Conservation (phyloP, 805 yeast species). For the Barnettozyma siamensis region DNA sequence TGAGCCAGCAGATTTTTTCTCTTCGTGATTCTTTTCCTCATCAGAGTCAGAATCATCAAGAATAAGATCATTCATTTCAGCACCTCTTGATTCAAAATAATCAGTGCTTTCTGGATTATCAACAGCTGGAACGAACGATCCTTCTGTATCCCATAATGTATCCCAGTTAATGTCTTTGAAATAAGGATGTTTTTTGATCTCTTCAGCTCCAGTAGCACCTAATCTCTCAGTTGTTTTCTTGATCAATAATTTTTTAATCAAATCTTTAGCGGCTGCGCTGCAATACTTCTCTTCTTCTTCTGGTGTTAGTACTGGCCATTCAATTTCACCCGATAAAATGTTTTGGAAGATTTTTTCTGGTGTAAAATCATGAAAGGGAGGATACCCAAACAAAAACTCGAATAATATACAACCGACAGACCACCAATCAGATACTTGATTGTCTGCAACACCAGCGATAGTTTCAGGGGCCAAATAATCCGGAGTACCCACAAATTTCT, state of each 20-base stretch:
- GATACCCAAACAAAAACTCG: slow-evolving; percentile 87
- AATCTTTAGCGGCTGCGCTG: slow-evolving; percentile 64
- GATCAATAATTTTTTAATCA: slow-evolving; percentile 57
- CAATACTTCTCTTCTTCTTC: slow-evolving; percentile 51
- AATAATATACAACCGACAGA: slow-evolving; percentile 92
- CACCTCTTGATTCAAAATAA: slow-evolving; percentile 90
- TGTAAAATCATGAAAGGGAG: slow-evolving; percentile 84
- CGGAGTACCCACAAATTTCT: slow-evolving; percentile 91
- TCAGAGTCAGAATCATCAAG: slow-evolving; percentile 29
- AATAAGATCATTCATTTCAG: slow-evolving; percentile 60
- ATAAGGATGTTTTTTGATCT: slow-evolving; percentile 74
- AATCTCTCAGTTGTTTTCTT: slow-evolving; percentile 62
- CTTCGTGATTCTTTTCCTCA: slow-evolving; percentile 25
- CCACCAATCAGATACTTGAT: slow-evolving; percentile 95
- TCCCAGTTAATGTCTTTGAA: slow-evolving; percentile 74
- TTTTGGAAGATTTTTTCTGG: slow-evolving; percentile 81
- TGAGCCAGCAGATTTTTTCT: neutral
- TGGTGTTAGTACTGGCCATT: slow-evolving; percentile 72
- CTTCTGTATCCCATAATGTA: slow-evolving; percentile 58
- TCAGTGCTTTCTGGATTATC: slow-evolving; percentile 85
- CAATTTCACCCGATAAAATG: slow-evolving; percentile 64
- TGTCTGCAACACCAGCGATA: slow-evolving; percentile 76
- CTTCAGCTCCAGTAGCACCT: slow-evolving; percentile 74
- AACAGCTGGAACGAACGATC: slow-evolving; percentile 75
- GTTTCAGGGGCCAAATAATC: slow-evolving; percentile 98